Percentiles rank a stretch among this genome's conserved stretches.
phyloP scores from a whole-genome alignment of 345 rosid genomes.

The Citrus unshiu region DNA sequence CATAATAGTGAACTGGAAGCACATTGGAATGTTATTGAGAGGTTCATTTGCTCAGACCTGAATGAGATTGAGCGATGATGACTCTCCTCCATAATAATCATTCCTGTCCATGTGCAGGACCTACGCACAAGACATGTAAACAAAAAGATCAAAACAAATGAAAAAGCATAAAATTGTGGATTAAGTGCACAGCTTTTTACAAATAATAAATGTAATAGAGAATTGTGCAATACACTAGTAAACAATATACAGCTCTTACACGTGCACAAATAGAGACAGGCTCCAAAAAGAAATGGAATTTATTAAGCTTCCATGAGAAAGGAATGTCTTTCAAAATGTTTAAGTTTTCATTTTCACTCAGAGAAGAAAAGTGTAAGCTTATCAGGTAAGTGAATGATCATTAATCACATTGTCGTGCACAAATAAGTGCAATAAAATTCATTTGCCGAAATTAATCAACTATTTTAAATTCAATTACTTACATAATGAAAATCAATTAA shows the following conservation, averaged over 20 bases:
- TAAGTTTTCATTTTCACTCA: background rate
- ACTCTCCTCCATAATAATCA: slow-evolving; percentile 97
- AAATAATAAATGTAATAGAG: background rate
- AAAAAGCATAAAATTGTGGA: background rate
- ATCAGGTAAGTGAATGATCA: background rate
- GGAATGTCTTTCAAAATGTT: background rate
- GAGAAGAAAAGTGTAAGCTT: background rate
- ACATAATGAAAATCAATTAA: background rate
- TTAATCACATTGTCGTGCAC: background rate
- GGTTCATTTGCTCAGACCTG: slow-evolving; percentile 47
- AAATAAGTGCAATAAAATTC: background rate
- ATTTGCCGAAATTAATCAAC: background rate
- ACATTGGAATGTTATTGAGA: background rate
- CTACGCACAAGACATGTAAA: slow-evolving; percentile 25
- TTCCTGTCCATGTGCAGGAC: slow-evolving; percentile 99
- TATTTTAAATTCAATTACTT: background rate
- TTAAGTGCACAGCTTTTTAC: background rate
- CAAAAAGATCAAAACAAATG: background rate
- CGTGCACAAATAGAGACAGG: background rate
- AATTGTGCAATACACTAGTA: background rate
- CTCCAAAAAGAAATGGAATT: background rate
- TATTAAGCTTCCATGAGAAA: background rate
- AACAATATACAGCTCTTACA: background rate
- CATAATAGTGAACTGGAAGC: background rate
- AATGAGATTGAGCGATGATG: slow-evolving; percentile 91